Evolutionary conservation across 73 alveolate genomes (phyloP).

Genomic region (Tetrahymena malaccensis): DNA sequence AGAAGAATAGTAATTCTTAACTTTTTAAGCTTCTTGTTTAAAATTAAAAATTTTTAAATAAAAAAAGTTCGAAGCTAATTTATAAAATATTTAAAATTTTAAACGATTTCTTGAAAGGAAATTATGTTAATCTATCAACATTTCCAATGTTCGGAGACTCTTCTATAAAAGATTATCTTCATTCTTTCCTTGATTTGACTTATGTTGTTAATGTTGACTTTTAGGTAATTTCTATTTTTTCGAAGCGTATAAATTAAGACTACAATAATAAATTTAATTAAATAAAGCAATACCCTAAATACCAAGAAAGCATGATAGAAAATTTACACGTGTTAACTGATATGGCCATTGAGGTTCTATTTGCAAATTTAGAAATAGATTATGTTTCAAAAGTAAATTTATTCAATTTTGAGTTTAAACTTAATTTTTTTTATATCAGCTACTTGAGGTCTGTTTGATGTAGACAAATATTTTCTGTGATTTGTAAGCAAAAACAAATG

Average conservation of each 20-base stretch:
- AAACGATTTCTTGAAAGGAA: neutral
- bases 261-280: neutral
- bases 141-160: neutral
- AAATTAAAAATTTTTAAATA: neutral
- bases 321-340: neutral
- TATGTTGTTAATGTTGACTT: neutral
- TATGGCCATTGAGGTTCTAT: neutral
- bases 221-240: neutral
- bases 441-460: neutral
- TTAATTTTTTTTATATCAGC: neutral
- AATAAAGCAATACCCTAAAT: neutral
- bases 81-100: neutral
- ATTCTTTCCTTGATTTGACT: neutral
- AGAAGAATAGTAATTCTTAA: neutral
- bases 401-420: neutral
- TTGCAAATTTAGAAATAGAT: neutral
- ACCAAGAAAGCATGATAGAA: neutral
- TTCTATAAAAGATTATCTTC: neutral
- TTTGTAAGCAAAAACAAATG: neutral
- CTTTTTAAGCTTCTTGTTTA: neutral
- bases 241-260: too few species aligned
- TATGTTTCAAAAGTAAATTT: neutral
- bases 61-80: neutral
- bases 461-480: neutral
- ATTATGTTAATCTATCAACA: neutral